These are phyloP conservation scores for Calonectria pteridis DNA, from an alignment of 2,329 filamentous ascomycete species.

Conservation along the genomic window DNA sequence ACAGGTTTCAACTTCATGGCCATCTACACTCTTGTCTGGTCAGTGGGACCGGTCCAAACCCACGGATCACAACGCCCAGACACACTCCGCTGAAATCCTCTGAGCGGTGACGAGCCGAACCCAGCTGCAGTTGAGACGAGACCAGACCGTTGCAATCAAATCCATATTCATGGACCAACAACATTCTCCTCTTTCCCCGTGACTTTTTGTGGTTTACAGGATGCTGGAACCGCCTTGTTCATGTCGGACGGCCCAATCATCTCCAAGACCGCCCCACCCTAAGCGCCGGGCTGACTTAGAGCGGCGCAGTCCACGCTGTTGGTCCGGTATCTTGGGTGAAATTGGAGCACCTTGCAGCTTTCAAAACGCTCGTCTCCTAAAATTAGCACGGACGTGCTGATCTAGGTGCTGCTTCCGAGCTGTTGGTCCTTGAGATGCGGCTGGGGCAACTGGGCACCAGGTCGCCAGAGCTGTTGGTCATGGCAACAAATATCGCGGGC, in stretches of 20 bases:
- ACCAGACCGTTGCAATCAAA: background rate
- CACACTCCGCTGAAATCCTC: background rate
- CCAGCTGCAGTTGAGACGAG: background rate
- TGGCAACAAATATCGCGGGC: conserved; percentile 4
- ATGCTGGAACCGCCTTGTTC: background rate
- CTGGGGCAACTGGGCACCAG: background rate
- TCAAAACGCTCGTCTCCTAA: background rate
- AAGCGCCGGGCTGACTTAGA: background rate
- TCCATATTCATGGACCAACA: background rate
- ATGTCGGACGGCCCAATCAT: background rate
- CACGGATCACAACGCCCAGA: background rate
- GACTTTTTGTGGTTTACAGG: background rate
- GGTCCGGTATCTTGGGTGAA: background rate
- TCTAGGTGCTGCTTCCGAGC: background rate
- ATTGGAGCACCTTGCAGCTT: background rate
- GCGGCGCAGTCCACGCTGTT: background rate
- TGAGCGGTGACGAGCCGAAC: background rate
- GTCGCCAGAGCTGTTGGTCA: background rate
- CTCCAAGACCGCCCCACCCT: background rate
- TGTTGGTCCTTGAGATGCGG: background rate
- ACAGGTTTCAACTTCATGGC: too few species aligned
- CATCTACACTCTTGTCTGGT: background rate
- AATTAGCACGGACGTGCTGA: background rate
- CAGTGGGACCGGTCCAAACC: too few species aligned
- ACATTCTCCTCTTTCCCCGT: background rate